Conservation (phyloP, 805 yeast genomes). For the Zygoascus ofunaensis region DNA sequence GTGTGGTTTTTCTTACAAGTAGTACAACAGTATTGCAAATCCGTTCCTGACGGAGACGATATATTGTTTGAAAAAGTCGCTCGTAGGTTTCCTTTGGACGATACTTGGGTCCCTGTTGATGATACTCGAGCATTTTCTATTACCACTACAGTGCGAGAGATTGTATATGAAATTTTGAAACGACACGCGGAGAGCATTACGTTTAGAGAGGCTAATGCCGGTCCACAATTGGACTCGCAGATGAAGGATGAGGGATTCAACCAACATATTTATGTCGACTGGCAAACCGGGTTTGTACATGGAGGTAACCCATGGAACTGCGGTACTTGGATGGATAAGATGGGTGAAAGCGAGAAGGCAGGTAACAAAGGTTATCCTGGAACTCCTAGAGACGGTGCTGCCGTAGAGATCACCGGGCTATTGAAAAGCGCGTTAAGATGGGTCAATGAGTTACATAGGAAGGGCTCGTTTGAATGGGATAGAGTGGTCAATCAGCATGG, state of each 20-base stretch:
- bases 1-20: slow-evolving; percentile 90
- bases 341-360: slow-evolving; percentile 89
- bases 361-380: slow-evolving; percentile 90
- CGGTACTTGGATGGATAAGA: slow-evolving; percentile 99
- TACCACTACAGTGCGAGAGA: slow-evolving; percentile 60
- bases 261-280: slow-evolving; percentile 70
- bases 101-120: slow-evolving; percentile 57
- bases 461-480: slow-evolving; percentile 49
- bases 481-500: slow-evolving; percentile 56
- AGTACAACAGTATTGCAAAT: slow-evolving; percentile 68
- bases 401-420: slow-evolving; percentile 82
- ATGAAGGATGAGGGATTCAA: slow-evolving; percentile 91
- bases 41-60: slow-evolving; percentile 58
- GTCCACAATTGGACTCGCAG: slow-evolving; percentile 76
- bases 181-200: slow-evolving; percentile 85
- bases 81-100: slow-evolving; percentile 86
- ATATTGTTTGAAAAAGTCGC: slow-evolving; percentile 64
- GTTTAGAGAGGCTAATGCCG: slow-evolving; percentile 94
- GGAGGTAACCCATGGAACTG: slow-evolving; percentile 93
- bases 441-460: slow-evolving; percentile 48
- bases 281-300: slow-evolving; percentile 77
- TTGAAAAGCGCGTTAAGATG: slow-evolving; percentile 78
- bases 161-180: slow-evolving; percentile 70
- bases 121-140: slow-evolving; percentile 70
- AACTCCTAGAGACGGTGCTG: slow-evolving; percentile 97